phyloP scores from a whole-genome alignment of 352 stramenopile genomes.

The Halophytophthora polymorphica region DNA sequence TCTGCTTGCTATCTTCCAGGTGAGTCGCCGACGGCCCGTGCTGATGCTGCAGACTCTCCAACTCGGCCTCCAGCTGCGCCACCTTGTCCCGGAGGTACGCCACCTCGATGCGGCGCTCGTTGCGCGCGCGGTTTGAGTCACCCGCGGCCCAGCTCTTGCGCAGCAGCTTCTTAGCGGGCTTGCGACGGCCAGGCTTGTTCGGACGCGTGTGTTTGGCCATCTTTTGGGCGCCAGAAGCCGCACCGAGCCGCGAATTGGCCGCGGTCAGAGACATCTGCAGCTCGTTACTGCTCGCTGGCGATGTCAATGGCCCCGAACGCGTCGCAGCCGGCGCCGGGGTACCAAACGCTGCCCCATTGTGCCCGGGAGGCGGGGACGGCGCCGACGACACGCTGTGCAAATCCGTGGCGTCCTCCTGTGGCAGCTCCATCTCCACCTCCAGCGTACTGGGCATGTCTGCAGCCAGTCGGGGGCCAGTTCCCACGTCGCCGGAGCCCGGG shows the following conservation, averaged over 20 bases:
- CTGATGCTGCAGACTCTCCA: slow-evolving; percentile 21
- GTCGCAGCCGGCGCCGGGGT: background rate
- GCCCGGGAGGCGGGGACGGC: no score
- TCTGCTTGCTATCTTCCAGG: slow-evolving; percentile 16
- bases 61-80: slow-evolving; percentile 24
- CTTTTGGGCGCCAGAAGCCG: slow-evolving; percentile 1
- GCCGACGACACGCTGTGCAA: background rate
- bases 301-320: no score
- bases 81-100: slow-evolving; percentile 40
- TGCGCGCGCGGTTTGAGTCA: slow-evolving; percentile 34
- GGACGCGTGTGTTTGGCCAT: slow-evolving; percentile 18
- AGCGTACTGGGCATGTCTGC: slow-evolving; percentile 17
- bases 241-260: slow-evolving; percentile 16
- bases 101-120: slow-evolving; percentile 39
- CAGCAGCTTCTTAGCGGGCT: slow-evolving; percentile 29
- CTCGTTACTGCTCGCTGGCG: no score
- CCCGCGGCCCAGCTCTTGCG: slow-evolving; percentile 28
- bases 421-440: slow-evolving; percentile 26
- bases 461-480: background rate
- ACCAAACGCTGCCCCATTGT: no score
- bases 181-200: slow-evolving; percentile 5
- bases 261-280: no score
- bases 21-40: slow-evolving; percentile 16
- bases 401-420: background rate
- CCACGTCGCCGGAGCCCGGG: slow-evolving; percentile 1